phyloP scores from a whole-genome alignment of 1,139 yeast species.

The Scheffersomyces cryptocercus region DNA sequence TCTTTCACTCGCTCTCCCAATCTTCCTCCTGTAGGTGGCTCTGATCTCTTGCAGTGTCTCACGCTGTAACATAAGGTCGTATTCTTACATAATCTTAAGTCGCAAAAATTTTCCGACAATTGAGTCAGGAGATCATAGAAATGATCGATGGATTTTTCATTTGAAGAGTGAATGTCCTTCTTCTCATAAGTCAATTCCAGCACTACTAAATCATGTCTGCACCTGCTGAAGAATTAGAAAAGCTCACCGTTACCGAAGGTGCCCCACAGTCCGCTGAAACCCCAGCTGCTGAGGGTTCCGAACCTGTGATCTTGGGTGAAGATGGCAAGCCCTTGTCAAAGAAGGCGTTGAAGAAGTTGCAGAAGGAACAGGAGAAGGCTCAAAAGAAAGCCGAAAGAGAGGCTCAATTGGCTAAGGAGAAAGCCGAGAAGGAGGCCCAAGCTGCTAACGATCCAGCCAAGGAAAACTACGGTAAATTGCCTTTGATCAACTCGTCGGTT shows the following conservation, averaged over 20 bases:
- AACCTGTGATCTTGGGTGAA: slow-evolving; percentile 54
- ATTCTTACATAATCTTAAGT: slow-evolving; percentile 2
- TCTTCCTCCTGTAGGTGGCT: too few species aligned
- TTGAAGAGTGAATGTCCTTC: not conserved
- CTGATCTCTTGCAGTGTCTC: not conserved
- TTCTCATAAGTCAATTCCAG: too few species aligned
- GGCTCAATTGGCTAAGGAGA: slow-evolving; percentile 82
- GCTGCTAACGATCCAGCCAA: slow-evolving; percentile 86
- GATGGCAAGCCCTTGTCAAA: slow-evolving; percentile 96
- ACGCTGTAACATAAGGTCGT: slow-evolving; percentile 1
- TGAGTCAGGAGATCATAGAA: not conserved
- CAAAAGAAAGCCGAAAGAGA: slow-evolving; percentile 92
- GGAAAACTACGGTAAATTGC: slow-evolving; percentile 86
- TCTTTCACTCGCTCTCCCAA: too few species aligned
- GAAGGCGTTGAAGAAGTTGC: slow-evolving; percentile 91
- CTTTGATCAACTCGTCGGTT: slow-evolving; percentile 76
- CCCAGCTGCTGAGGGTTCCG: slow-evolving; percentile 18
- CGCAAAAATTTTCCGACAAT: not conserved
- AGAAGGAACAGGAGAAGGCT: slow-evolving; percentile 91
- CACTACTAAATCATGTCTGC: slow-evolving; percentile 26
- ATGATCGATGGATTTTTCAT: slow-evolving; percentile 2
- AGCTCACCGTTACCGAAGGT: slow-evolving; percentile 30
- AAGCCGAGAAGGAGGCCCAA: slow-evolving; percentile 77
- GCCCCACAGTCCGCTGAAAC: slow-evolving; percentile 12
- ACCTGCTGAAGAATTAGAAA: slow-evolving; percentile 34